Conservation (phyloP, 257 asterid species). For the Capsicum baccatum region DNA sequence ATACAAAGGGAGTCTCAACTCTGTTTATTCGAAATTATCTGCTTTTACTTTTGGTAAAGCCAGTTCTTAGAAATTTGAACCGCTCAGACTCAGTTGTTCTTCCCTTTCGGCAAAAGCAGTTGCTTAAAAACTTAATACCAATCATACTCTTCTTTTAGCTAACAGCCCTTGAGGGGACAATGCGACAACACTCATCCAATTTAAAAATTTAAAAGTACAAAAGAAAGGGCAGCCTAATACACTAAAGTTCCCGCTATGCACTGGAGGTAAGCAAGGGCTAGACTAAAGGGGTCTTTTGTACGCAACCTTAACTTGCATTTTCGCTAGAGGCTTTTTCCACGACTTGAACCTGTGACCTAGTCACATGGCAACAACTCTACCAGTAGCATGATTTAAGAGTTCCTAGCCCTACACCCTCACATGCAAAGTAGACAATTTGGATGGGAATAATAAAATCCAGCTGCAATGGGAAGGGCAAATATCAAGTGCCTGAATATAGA, state of each 20-base stretch:
- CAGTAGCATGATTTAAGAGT: background rate
- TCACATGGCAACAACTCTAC: background rate
- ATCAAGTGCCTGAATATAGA: background rate
- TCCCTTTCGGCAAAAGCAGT: too few relatives aligned
- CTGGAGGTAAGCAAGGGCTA: too few relatives aligned
- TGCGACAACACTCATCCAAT: background rate
- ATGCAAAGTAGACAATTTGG: background rate
- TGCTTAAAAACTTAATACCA: too few relatives aligned
- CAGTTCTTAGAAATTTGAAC: background rate
- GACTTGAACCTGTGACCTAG: too few relatives aligned
- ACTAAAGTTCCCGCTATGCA: too few relatives aligned
- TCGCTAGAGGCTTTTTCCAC: too few relatives aligned
- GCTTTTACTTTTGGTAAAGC: background rate
- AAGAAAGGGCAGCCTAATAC: too few relatives aligned
- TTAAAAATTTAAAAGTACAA: too few relatives aligned
- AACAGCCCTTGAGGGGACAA: background rate
- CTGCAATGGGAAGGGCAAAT: conserved; percentile 3
- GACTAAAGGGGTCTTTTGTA: too few relatives aligned
- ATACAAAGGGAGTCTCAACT: background rate
- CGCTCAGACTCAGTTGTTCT: background rate
- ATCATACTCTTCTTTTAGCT: too few relatives aligned
- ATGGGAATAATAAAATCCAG: background rate
- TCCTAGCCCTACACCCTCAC: background rate
- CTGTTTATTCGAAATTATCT: background rate
- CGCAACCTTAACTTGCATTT: too few relatives aligned